These are phyloP conservation scores for Aschersonia sp. DNA, from an alignment of 2,329 filamentous ascomycete species.

Conservation along the genomic window DNA sequence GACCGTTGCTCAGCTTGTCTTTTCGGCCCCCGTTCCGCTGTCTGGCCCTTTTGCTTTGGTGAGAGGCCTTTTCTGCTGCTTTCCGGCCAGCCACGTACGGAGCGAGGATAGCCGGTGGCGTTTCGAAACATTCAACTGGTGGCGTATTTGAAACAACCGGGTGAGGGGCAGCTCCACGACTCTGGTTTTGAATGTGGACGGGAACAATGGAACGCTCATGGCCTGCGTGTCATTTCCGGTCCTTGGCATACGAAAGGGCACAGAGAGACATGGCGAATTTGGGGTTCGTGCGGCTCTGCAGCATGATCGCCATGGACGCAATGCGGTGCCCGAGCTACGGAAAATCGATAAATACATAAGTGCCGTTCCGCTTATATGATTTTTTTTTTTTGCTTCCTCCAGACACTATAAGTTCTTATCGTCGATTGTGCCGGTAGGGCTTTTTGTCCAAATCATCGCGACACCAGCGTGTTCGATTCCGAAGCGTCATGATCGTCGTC, in stretches of 20 bases:
- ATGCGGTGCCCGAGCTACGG: neutral
- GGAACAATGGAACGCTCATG: neutral
- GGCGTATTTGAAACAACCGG: conserved; percentile 2
- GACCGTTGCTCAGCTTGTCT: too few species aligned
- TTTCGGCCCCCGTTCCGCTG: neutral
- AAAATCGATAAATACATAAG: too few species aligned
- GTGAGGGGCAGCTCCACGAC: neutral
- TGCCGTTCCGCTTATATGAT: too few species aligned
- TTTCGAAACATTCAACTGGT: conserved; percentile 2
- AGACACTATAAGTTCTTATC: too few species aligned
- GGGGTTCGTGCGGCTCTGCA: neutral
- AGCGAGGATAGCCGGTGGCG: neutral
- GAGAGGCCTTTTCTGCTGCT: neutral
- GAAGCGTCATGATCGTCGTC: too few species aligned
- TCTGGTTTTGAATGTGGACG: neutral
- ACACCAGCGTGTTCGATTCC: too few species aligned
- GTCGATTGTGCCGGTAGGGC: too few species aligned
- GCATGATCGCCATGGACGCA: neutral
- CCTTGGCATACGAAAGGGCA: neutral
- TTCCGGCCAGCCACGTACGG: neutral
- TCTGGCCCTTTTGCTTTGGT: neutral
- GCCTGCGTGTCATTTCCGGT: neutral
- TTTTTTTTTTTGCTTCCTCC: too few species aligned
- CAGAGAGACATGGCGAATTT: neutral
- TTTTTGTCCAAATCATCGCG: too few species aligned